Percentiles rank a stretch among this genome's conserved stretches.
phyloP scores from a whole-genome alignment of 83 land plant genomes.

The Thuja plicata region DNA sequence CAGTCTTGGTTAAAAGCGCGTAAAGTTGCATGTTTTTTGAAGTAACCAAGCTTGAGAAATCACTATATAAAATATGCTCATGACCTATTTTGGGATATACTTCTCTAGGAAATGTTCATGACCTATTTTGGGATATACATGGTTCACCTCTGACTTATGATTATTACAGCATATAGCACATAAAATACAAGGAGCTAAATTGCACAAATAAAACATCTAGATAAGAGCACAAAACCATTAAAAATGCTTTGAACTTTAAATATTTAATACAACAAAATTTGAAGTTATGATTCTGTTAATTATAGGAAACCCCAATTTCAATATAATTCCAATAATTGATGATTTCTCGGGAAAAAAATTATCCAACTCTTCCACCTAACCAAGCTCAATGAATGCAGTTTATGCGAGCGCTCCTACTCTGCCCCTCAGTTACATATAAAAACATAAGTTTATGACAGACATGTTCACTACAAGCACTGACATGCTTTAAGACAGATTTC shows the following conservation, averaged over 20 bases:
- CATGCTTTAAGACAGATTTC: neutral
- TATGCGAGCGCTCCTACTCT: neutral
- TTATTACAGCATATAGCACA: too few species aligned
- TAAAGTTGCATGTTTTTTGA: too few species aligned
- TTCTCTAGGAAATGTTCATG: too few species aligned
- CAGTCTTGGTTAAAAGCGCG: too few species aligned
- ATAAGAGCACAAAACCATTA: too few species aligned
- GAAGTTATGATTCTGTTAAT: neutral
- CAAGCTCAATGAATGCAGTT: neutral
- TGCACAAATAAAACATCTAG: too few species aligned
- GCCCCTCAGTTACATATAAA: neutral
- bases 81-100: too few species aligned
- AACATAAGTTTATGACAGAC: neutral
- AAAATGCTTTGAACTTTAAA: neutral
- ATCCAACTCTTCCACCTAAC: neutral
- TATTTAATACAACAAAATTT: neutral
- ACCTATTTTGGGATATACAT: too few species aligned
- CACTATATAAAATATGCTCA: too few species aligned
- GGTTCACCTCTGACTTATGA: too few species aligned
- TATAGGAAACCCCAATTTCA: neutral
- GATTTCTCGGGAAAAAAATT: neutral
- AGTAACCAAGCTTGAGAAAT: too few species aligned
- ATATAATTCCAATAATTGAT: neutral
- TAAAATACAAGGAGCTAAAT: too few species aligned
- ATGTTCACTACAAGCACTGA: neutral